A percentile compares a stretch with the other conserved stretches of the same genome.
These are phyloP conservation scores for Rubia occidens DNA, from an alignment of 305 asterid genomes.

Conservation along the genomic window DNA sequence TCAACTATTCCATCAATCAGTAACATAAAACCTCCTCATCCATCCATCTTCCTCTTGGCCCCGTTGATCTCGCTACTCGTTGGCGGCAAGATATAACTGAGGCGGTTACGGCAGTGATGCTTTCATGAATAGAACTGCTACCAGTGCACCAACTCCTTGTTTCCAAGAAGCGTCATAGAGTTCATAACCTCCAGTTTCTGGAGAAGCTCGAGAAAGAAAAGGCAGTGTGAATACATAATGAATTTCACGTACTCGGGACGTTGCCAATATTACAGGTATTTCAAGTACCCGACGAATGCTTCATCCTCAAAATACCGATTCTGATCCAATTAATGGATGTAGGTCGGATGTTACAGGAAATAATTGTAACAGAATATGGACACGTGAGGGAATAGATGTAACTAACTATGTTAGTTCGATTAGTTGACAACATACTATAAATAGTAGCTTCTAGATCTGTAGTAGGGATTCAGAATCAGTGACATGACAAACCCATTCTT, in stretches of 20 bases:
- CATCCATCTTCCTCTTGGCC: not conserved
- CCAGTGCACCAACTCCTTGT: not conserved
- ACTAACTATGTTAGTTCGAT: too few species aligned
- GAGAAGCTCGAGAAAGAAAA: not conserved
- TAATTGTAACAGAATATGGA: too few species aligned
- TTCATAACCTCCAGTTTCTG: not conserved
- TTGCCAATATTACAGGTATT: not conserved
- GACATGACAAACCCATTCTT: too few species aligned
- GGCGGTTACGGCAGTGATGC: not conserved
- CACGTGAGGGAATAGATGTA: too few species aligned
- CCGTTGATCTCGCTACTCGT: too few species aligned
- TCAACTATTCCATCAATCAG: not conserved
- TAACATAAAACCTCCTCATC: not conserved
- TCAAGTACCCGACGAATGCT: not conserved
- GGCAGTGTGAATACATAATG: not conserved
- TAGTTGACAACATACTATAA: too few species aligned
- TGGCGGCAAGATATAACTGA: not conserved
- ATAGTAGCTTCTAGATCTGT: too few species aligned
- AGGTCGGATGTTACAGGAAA: too few species aligned
- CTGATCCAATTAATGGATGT: not conserved
- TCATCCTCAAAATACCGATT: not conserved
- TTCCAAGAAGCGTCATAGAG: not conserved
- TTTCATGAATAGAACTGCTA: not conserved
- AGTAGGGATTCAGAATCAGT: too few species aligned
- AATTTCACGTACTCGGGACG: not conserved